A percentile compares a stretch with the other conserved stretches of the same genome.
These are phyloP conservation scores for Starmerella geochares DNA, from an alignment of 805 yeast species.

Conservation along the genomic window DNA sequence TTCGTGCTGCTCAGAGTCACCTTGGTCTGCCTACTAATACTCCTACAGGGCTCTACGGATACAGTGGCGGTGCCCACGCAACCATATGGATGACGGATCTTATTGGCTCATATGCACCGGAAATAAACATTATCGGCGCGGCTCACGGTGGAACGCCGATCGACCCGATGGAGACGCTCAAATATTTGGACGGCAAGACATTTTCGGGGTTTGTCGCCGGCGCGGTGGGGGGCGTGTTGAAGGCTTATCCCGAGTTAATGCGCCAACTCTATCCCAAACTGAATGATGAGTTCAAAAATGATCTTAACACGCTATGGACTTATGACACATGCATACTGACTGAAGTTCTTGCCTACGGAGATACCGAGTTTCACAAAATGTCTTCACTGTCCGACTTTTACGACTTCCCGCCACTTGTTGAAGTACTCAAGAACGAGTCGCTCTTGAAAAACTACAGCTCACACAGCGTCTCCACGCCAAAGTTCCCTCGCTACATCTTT, in stretches of 20 bases:
- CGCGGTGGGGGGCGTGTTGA: conserved; percentile 23
- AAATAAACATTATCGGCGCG: conserved; percentile 16
- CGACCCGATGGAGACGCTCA: background rate
- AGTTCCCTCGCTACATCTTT: conserved; percentile 23
- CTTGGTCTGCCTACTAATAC: background rate
- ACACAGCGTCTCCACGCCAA: conserved; percentile 18
- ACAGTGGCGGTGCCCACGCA: background rate
- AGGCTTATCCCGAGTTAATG: conserved; percentile 21
- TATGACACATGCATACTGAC: background rate
- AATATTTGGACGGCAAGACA: conserved; percentile 12
- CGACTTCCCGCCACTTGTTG: background rate
- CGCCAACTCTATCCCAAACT: conserved; percentile 5
- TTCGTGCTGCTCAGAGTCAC: background rate
- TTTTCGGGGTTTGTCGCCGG: conserved; percentile 26
- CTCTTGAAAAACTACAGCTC: conserved; percentile 1
- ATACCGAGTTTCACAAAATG: background rate
- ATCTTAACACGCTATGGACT: background rate
- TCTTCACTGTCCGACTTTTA: background rate
- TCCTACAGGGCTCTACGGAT: background rate
- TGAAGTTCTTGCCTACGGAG: background rate
- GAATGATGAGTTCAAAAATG: conserved; percentile 9
- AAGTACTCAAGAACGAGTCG: background rate
- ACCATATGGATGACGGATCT: too few species aligned
- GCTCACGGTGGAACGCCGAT: conserved; percentile 12
- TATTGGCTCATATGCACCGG: background rate